phyloP scores from a whole-genome alignment of 306 rosid genomes.

The Cyamopsis tetragonoloba region DNA sequence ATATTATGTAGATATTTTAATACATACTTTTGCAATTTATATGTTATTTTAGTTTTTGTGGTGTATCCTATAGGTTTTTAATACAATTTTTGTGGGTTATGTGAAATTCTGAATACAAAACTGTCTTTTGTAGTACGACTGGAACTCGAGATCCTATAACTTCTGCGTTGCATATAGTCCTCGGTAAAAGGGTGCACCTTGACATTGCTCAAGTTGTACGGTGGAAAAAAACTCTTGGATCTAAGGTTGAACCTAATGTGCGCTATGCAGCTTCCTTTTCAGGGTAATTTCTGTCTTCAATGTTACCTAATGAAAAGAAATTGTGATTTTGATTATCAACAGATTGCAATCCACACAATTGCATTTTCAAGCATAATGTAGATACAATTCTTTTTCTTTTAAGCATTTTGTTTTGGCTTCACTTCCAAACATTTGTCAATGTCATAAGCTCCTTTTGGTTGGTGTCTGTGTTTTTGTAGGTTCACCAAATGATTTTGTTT shows the following conservation, averaged over 20 bases:
- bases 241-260: constrained; percentile 71
- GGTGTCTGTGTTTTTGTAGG: not conserved
- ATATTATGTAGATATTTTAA: not conserved
- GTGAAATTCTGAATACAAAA: constrained; percentile 16
- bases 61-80: constrained; percentile 15
- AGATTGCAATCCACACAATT: not conserved
- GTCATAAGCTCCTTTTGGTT: not conserved
- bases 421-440: not conserved
- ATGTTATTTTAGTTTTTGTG: not conserved
- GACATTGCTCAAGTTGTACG: constrained; percentile 95
- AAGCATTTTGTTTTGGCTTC: constrained; percentile 9
- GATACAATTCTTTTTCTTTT: not conserved
- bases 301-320: constrained; percentile 2
- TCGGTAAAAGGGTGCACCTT: constrained; percentile 77
- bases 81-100: constrained; percentile 13
- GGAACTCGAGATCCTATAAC: constrained; percentile 88
- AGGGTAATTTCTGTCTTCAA: constrained; percentile 54
- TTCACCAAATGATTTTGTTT: not conserved
- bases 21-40: not conserved
- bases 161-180: constrained; percentile 84
- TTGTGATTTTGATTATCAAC: not conserved
- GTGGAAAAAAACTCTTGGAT: constrained; percentile 71
- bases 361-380: not conserved
- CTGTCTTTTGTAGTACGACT: constrained; percentile 67
- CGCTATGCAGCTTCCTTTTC: constrained; percentile 97